These are phyloP conservation scores for Fraxinus sp. DNA, from an alignment of 305 asterid genomes.

Conservation along the genomic window DNA sequence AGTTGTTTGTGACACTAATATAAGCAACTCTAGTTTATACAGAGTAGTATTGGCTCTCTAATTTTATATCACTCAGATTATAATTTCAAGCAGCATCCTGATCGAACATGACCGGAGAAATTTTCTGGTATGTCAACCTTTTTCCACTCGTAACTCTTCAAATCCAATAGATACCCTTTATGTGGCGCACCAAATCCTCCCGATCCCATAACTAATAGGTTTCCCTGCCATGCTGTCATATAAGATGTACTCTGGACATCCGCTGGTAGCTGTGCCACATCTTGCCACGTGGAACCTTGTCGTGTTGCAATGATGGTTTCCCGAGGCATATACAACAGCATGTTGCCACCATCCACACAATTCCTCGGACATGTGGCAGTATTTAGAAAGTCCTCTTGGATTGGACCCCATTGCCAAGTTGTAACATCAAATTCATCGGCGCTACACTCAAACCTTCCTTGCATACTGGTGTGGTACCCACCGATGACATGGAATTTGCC, in stretches of 20 bases:
- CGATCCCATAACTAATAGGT: conserved; percentile 54
- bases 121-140: conserved; percentile 35
- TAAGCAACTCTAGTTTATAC: too few relatives aligned
- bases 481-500: conserved; percentile 70
- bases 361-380: conserved; percentile 45
- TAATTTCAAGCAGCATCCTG: conserved; percentile 66
- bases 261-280: conserved; percentile 30
- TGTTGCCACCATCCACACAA: conserved; percentile 36
- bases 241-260: conserved; percentile 31
- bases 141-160: conserved; percentile 50
- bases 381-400: conserved; percentile 38
- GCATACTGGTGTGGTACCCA: conserved; percentile 58
- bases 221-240: conserved; percentile 53
- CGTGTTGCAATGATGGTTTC: conserved; percentile 31
- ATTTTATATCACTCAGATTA: conserved; percentile 10
- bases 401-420: conserved; percentile 50
- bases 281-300: conserved; percentile 42
- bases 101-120: conserved; percentile 67
- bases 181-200: conserved; percentile 34
- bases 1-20: too few relatives aligned
- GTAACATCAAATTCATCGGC: conserved; percentile 50
- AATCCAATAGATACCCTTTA: conserved; percentile 39
- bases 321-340: conserved; percentile 27
- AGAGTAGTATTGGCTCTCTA: too few relatives aligned
- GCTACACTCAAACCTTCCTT: conserved; percentile 53